A percentile compares a stretch with the other conserved stretches of the same genome.
Conservation (phyloP, 192 early-diverging fungal genomes). For the Podila epicladia region DNA sequence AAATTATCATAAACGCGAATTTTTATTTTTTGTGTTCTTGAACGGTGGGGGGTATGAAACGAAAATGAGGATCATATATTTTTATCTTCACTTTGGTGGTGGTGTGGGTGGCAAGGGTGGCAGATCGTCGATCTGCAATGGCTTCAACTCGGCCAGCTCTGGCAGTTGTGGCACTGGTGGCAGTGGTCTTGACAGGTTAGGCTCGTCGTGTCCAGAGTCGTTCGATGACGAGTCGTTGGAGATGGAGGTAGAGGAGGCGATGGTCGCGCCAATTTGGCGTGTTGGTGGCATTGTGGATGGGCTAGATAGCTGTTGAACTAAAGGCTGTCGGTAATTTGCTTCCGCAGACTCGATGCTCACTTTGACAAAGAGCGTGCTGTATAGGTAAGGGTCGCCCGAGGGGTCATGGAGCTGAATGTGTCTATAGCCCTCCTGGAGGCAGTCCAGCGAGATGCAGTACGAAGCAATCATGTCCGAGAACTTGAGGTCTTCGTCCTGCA, state of each 20-base stretch:
- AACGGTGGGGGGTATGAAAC: too few relatives aligned
- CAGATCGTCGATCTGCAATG: constrained; percentile 1
- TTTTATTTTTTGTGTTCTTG: too few relatives aligned
- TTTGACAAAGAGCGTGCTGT: constrained; percentile 70
- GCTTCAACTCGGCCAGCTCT: background rate
- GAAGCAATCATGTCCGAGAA: constrained; percentile 53
- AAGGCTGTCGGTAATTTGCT: background rate
- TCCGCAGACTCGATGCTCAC: constrained; percentile 20
- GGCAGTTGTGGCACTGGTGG: background rate
- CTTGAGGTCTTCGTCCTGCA: constrained; percentile 54
- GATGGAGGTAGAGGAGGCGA: background rate
- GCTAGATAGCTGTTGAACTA: background rate
- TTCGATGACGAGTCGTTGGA: background rate
- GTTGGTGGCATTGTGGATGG: background rate
- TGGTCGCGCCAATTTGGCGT: background rate
- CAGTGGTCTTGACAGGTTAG: constrained; percentile 1
- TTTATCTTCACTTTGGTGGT: constrained; percentile 26
- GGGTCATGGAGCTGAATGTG: constrained; percentile 71
- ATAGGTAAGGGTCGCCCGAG: constrained; percentile 70
- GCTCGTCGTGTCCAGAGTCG: background rate
- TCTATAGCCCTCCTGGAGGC: constrained; percentile 68
- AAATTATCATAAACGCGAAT: too few relatives aligned
- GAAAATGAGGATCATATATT: background rate
- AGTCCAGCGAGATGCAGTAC: constrained; percentile 54
- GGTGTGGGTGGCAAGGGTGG: constrained; percentile 30